Evolutionary conservation across 495 filamentous ascomycete species (phyloP), one percentile per base, ranked within the genome.

Genomic region (Aspergillus campestris): DNA sequence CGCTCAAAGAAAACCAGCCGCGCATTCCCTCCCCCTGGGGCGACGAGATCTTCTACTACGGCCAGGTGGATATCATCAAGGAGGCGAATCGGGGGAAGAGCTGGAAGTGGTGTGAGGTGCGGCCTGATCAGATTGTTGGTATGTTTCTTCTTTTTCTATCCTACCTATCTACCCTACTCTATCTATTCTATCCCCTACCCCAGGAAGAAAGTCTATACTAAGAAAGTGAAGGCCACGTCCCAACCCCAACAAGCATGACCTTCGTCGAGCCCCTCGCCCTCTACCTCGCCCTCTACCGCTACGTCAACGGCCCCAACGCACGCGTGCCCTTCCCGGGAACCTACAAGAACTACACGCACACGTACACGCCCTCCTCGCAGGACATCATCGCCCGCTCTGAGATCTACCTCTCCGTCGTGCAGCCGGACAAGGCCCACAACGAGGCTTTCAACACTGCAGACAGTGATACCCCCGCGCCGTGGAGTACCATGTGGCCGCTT

Each of bases 401-500:
- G 35, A 67, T 75, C 42, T 65, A 57, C 44, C 64, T 63, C 3
- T 62, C 59, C 4, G 15, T 66, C 5, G 39, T 61, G 34, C 37
- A 59, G 13, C 53, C 52, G 1, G 50, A 64, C 2, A 74, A 84
- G 44, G 70, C 74, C 0, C 55, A 60, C 34, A 67, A 62, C 9
- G 78, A 75, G 43, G 75, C 75, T 1, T 81, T 74, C 59, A 70
- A 79, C 45, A 80, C 82, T 36, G 58, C 52, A 24, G 79, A 88
- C 43, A 63, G 68, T 4, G 50, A 77, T 3, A 83, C 27, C 6
- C 56, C 56, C 0, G 12, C 13, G 1, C 33, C 47, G 10, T 59
- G 56, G 56, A 32, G 40, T 18, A 10, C 38, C 2, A 42, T 40
- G 18, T 59, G 56, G 56, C 56, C 56, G 3, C 43, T 47, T 6